A percentile compares a stretch with the other conserved stretches of the same genome.
Conservation (phyloP, 2,329 filamentous ascomycete genomes). For the Tolypocladium endophyticum region DNA sequence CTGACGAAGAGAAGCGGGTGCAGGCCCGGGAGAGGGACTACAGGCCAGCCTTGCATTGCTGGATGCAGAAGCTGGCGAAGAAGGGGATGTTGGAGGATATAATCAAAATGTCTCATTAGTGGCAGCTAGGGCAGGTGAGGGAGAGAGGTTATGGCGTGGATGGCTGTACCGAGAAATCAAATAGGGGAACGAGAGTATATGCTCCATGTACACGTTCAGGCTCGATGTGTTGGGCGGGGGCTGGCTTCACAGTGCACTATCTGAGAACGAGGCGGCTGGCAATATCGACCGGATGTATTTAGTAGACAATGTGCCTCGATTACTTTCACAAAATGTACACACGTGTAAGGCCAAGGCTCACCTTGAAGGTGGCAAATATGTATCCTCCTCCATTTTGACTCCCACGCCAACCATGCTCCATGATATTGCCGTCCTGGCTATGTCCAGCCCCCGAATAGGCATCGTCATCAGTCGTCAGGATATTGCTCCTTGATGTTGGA, state of each 20-base stretch:
- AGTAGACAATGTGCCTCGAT: not conserved
- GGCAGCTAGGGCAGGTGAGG: not conserved
- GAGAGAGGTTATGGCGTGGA: not conserved
- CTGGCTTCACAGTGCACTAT: not conserved
- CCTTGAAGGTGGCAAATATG: not conserved
- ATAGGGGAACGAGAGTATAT: not conserved
- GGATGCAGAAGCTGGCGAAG: conserved; percentile 59
- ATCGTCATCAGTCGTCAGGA: conserved; percentile 58
- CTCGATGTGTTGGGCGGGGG: no score
- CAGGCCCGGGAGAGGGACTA: conserved; percentile 55
- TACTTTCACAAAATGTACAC: not conserved
- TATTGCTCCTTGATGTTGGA: conserved; percentile 75
- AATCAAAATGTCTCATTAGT: conserved; percentile 14
- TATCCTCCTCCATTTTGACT: not conserved
- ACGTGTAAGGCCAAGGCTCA: not conserved
- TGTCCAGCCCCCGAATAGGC: not conserved
- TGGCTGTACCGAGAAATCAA: not conserved
- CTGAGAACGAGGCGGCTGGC: not conserved
- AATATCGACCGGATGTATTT: not conserved
- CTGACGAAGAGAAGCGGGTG: conserved; percentile 41
- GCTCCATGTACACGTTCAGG: no score
- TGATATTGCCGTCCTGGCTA: not conserved
- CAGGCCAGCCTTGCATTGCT: conserved; percentile 55
- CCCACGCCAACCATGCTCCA: not conserved
- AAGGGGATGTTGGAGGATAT: conserved; percentile 46